Conservation (phyloP, 176 grass and related monocot species). For the Rhynchospora tenuis region DNA sequence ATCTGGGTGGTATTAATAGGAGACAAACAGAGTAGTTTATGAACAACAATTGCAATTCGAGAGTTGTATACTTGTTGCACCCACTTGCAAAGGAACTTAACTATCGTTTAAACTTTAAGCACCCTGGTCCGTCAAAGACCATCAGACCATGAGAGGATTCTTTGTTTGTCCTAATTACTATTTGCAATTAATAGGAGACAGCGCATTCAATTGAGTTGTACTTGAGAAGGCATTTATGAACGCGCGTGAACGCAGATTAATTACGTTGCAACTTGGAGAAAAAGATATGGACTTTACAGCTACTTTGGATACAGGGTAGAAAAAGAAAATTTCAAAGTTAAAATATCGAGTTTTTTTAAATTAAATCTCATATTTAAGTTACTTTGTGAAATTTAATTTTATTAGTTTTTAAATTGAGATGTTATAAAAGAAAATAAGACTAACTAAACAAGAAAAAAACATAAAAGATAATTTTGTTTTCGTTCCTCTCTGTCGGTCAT, state of each 20-base stretch:
- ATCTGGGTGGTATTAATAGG: not conserved
- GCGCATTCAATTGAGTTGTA: not conserved
- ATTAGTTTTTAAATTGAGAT: no score
- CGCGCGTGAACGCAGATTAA: not conserved
- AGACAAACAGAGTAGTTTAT: not conserved
- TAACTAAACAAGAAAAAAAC: no score
- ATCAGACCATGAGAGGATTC: not conserved
- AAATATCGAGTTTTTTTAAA: no score
- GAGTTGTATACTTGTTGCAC: not conserved
- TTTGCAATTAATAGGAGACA: not conserved
- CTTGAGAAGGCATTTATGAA: not conserved
- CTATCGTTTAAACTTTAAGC: not conserved
- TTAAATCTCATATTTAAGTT: no score
- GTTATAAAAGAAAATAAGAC: no score
- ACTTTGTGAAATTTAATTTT: no score
- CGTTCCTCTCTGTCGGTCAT: no score
- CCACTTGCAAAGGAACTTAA: not conserved
- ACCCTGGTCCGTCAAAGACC: not conserved
- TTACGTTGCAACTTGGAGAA: not conserved
- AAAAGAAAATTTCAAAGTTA: no score
- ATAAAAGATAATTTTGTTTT: no score
- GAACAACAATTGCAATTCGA: no score
- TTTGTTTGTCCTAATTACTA: not conserved
- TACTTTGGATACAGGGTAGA: no score
- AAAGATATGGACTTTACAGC: not conserved